These are phyloP conservation scores for Blastobotrys petasosporus DNA, from an alignment of 1,139 yeast species.

Conservation along the genomic window DNA sequence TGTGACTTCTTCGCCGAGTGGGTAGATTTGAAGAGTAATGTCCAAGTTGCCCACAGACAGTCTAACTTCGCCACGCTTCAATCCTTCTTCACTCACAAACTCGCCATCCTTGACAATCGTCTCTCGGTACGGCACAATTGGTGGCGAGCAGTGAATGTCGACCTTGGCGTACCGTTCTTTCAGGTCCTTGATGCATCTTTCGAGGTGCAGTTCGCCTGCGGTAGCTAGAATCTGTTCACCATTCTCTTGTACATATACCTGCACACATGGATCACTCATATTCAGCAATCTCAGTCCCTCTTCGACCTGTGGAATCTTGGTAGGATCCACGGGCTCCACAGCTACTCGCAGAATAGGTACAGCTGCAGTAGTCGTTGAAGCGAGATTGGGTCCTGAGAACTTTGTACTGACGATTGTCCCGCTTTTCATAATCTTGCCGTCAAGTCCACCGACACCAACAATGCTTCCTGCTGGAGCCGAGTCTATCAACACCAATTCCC, in stretches of 20 bases:
- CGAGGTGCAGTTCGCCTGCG: slow-evolving; percentile 94
- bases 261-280: slow-evolving; percentile 90
- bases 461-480: slow-evolving; percentile 93
- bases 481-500: slow-evolving; percentile 71
- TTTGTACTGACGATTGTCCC: slow-evolving; percentile 64
- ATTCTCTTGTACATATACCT: slow-evolving; percentile 74
- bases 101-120: slow-evolving; percentile 48
- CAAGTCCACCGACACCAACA: slow-evolving; percentile 91
- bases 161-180: slow-evolving; percentile 89
- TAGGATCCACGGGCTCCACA: slow-evolving; percentile 84
- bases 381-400: slow-evolving; percentile 56
- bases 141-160: slow-evolving; percentile 80
- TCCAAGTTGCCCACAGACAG: slow-evolving; percentile 45
- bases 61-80: slow-evolving; percentile 35
- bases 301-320: slow-evolving; percentile 68
- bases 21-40: slow-evolving; percentile 45
- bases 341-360: slow-evolving; percentile 94
- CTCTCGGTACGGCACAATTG: slow-evolving; percentile 92
- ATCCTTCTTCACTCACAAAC: slow-evolving; percentile 16
- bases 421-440: slow-evolving; percentile 71
- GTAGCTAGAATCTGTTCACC: slow-evolving; percentile 91
- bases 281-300: slow-evolving; percentile 72
- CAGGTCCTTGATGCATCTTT: slow-evolving; percentile 82
- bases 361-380: slow-evolving; percentile 54
- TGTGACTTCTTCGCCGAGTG: slow-evolving; percentile 51